A percentile compares a stretch with the other conserved stretches of the same genome.
phyloP scores from a whole-genome alignment of 192 early-diverging fungal genomes.

The Gamsiella multidivaricata region DNA sequence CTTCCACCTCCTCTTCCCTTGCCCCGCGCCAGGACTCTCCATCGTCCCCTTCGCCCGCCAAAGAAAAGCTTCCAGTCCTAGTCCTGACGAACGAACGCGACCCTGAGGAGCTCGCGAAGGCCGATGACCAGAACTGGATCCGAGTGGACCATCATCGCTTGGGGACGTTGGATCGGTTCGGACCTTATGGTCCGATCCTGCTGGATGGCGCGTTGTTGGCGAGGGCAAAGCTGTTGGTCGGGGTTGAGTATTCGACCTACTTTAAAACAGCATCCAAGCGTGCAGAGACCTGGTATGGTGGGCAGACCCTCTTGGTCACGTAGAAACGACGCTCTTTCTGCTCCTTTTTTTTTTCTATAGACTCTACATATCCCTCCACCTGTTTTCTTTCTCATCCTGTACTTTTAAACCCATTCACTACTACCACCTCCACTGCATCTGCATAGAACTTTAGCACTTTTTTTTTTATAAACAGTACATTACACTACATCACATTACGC shows the following conservation, averaged over 20 bases:
- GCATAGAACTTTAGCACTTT: too few species aligned
- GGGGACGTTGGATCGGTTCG: conserved; percentile 33
- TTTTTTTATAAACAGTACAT: too few species aligned
- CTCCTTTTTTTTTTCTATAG: neutral
- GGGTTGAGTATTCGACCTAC: conserved; percentile 47
- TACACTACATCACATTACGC: too few species aligned
- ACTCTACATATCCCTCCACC: neutral
- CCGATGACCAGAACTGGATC: conserved; percentile 41
- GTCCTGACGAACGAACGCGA: conserved; percentile 40
- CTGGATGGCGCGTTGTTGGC: conserved; percentile 41
- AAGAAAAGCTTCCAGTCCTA: conserved; percentile 22
- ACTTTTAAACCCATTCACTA: too few species aligned
- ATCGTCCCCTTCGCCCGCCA: neutral
- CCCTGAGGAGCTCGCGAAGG: conserved; percentile 35
- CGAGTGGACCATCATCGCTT: conserved; percentile 29
- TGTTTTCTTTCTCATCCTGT: neutral
- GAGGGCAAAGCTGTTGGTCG: conserved; percentile 21
- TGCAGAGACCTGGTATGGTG: conserved; percentile 37
- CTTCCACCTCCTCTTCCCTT: neutral
- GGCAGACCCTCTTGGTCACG: conserved; percentile 25
- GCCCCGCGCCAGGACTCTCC: neutral
- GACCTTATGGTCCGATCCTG: conserved; percentile 39
- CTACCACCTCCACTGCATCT: too few species aligned
- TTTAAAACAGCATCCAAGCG: conserved; percentile 36
- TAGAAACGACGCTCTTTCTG: conserved; percentile 5